Evolutionary conservation across 1,139 yeast species (phyloP), one percentile per base, ranked within the genome.

Genomic region (Yamadazyma aaseri): DNA sequence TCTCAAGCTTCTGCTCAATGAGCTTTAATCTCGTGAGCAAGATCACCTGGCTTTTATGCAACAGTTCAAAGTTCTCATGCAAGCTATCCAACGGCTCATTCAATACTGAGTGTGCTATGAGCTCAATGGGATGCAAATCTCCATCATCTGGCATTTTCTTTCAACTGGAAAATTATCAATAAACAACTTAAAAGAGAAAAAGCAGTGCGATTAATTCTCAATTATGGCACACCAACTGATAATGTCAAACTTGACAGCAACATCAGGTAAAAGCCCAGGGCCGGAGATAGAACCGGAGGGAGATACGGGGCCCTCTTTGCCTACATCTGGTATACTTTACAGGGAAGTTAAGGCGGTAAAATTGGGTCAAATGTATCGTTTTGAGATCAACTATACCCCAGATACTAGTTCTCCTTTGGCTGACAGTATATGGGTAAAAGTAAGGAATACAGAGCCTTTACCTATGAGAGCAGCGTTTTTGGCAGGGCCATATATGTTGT

Each of bases 401-500:
- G 49, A 47, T 24, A 36, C 41, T 3, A 10, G 28, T 24, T 18
- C 38, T 45, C 26, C 18, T 15, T 39, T 49, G 12, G 60, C 68
- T 3, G 47, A 59, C 3, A 58, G 49, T 29, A 46, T 70, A 11
- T 84, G 81, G 78, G 63, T 90, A 11, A 79, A 78, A 44, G 73
- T 92, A 25, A 79, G 78, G 47, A 92, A 92, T 56, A 68, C 67
- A 5, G 96, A 87, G 49, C 78, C 80, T 37, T 56, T 86, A 8
- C 79, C 96, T 0, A 61, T 86, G 47, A 60, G 97, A 30, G 96
- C 97, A 0, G 96, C 96, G 0, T 86, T 83, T 52, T 62, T 92
- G 17, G 81, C 89, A 27, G 98, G 97, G 0, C 98, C 98, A 0
- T 90, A 79, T 51, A 74, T 85, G n/a, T 56, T 92, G 2, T 92